Base-by-base conservation (phyloP, 2,329 filamentous ascomycete species). In the Mycogone perniciosa region DNA sequence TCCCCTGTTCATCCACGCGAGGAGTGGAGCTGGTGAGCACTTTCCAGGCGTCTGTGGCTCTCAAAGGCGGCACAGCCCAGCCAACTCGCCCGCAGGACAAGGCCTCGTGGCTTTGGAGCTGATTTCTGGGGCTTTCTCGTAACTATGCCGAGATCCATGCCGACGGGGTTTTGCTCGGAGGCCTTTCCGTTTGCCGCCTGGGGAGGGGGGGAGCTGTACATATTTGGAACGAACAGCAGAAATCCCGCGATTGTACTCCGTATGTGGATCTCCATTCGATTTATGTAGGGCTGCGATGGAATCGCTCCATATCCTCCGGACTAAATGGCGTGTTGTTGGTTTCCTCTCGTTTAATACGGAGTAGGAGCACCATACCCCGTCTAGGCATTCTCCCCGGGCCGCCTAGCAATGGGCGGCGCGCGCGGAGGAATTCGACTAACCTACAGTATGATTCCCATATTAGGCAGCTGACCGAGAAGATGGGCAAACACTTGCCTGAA, bases 1-100 rank as follows among this genome's bases (percentile, higher is more conserved):
- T 40, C 37, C 48, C 52, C 48, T 54, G 52, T 37, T 41, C 31
- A 47, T 45, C 52, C 52, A 54, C 52, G 48, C 52, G 52, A 48
- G n/a, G 33, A 41, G 52, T 54, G 52, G 52, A 54, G 52, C 33
- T 20, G 20, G 20, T 20, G 20, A 20, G 20, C 20, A 20, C 2
- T 20, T 39, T 37, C 34, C 26, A 33, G 31, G n/a, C 38, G 39
- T 37, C 37, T 26, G 48, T 46, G 33, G 44, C 49, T 42, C 39
- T 20, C 35, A 43, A 39, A 44, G 33, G 30, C 31, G 39, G 37
- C 2, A 7, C 26, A 39, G 40, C 40, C 4, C 40, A 30, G 11
- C 2, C 20, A 30, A 35, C 13, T 50, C 35, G 35, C 43, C 37
- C 31, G 20, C 30, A 31, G 38, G 10, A 10, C 13, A 9, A 42